phyloP scores from a whole-genome alignment of 1,284 basidiomycete species.

The Xanthoconium separans region DNA sequence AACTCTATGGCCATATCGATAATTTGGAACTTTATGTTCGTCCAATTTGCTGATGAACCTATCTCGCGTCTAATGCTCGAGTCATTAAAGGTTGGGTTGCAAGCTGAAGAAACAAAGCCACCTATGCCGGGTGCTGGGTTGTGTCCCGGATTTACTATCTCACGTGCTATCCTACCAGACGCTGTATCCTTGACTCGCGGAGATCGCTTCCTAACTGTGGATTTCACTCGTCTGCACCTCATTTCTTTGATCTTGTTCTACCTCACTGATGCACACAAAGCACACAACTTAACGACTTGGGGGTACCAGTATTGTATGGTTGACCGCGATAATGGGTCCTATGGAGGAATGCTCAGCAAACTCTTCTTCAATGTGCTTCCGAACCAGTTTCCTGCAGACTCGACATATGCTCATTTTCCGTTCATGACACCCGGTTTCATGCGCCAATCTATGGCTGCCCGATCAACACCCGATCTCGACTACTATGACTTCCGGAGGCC shows the following conservation, averaged over 20 bases:
- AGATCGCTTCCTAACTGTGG: slow-evolving; percentile 78
- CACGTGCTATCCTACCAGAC: slow-evolving; percentile 80
- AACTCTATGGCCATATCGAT: slow-evolving; percentile 73
- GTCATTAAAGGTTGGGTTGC: slow-evolving; percentile 54
- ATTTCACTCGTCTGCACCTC: slow-evolving; percentile 59
- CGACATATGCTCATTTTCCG: slow-evolving; percentile 64
- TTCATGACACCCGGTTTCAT: slow-evolving; percentile 52
- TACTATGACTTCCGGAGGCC: slow-evolving; percentile 28
- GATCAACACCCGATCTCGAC: slow-evolving; percentile 5
- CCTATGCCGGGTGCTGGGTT: slow-evolving; percentile 76
- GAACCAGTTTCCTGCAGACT: slow-evolving; percentile 58
- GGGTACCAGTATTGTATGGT: slow-evolving; percentile 71
- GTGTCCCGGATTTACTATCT: slow-evolving; percentile 87
- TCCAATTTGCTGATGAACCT: neutral
- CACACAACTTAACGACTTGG: slow-evolving; percentile 73
- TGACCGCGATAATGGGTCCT: slow-evolving; percentile 64
- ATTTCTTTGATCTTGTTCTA: neutral
- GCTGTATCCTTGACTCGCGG: slow-evolving; percentile 73
- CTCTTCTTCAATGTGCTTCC: slow-evolving; percentile 73
- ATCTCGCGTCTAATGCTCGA: neutral
- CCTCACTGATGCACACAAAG: slow-evolving; percentile 34
- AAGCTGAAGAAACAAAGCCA: slow-evolving; percentile 73
- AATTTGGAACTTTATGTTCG: slow-evolving; percentile 73
- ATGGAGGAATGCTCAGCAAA: slow-evolving; percentile 69
- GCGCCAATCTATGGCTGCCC: slow-evolving; percentile 13